Evolutionary conservation across 306 rosid species (phyloP).

Genomic region (Potentilla sterilis): DNA sequence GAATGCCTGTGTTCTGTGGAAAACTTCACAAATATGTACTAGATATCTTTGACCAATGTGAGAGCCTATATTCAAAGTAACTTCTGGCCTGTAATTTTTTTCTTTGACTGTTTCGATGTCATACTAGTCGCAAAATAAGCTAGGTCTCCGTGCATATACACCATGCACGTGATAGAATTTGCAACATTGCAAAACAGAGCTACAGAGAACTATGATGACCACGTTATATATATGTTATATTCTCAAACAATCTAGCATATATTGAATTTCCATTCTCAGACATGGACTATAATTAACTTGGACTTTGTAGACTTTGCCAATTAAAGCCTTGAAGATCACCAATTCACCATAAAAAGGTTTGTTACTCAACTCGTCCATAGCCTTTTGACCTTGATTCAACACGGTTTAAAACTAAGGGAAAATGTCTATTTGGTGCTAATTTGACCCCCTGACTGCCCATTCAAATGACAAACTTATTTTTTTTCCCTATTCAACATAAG

Average conservation of each 20-base stretch:
- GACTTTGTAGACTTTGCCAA: background rate
- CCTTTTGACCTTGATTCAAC: too few relatives aligned
- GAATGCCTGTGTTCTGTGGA: background rate
- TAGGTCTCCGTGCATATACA: background rate
- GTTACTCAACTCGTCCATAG: background rate
- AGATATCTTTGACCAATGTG: slow-evolving; percentile 5
- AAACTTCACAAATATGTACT: background rate
- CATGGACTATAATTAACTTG: background rate
- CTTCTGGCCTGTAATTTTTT: slow-evolving; percentile 24
- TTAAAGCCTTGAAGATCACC: background rate
- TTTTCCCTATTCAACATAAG: too few relatives aligned
- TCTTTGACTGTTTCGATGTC: slow-evolving; percentile 46
- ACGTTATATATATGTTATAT: background rate
- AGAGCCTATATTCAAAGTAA: slow-evolving; percentile 27
- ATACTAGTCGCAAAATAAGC: slow-evolving; percentile 21
- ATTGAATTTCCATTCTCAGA: background rate
- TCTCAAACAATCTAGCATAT: background rate
- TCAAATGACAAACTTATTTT: too few relatives aligned
- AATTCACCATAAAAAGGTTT: background rate
- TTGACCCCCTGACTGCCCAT: too few relatives aligned
- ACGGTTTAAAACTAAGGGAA: too few relatives aligned
- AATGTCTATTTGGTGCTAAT: too few relatives aligned
- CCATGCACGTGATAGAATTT: background rate
- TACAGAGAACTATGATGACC: background rate
- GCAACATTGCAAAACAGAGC: background rate